These are phyloP conservation scores for Pichia cactophila DNA, from an alignment of 1,139 yeast species.

Conservation along the genomic window DNA sequence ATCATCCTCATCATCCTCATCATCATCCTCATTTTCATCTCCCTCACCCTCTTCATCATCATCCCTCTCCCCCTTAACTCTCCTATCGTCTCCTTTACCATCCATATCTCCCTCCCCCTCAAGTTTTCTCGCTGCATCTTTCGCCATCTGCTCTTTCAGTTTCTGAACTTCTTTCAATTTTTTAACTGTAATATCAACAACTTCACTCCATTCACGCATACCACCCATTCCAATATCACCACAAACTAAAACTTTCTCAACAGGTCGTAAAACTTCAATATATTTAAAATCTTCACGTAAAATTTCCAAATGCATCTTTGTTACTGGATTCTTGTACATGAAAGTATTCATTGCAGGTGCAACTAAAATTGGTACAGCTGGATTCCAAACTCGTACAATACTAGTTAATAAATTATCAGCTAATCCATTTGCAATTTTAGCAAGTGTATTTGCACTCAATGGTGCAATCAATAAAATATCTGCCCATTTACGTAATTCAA, in stretches of 20 bases:
- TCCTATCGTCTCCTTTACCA: conserved; percentile 7
- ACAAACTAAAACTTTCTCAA: conserved; percentile 86
- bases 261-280: conserved; percentile 81
- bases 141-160: conserved; percentile 27
- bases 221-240: conserved; percentile 99
- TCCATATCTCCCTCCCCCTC: conserved; percentile 19
- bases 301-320: conserved; percentile 68
- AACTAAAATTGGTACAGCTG: conserved; percentile 71
- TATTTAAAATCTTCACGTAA: conserved; percentile 57
- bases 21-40: conserved; percentile 22
- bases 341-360: conserved; percentile 98
- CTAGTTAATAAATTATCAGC: conserved; percentile 84
- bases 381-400: conserved; percentile 88
- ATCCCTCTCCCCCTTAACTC: conserved; percentile 9
- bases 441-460: conserved; percentile 84
- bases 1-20: conserved; percentile 23
- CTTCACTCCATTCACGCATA: conserved; percentile 94
- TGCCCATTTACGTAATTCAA: conserved; percentile 91
- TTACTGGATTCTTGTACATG: conserved; percentile 91
- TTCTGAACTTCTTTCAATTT: conserved; percentile 36
- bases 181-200: conserved; percentile 70
- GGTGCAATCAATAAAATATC: conserved; percentile 89
- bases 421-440: conserved; percentile 84
- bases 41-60: conserved; percentile 20
- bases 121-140: conserved; percentile 11